These are phyloP conservation scores for Alternaria panax DNA, from an alignment of 2,329 filamentous ascomycete genomes.

Conservation along the genomic window DNA sequence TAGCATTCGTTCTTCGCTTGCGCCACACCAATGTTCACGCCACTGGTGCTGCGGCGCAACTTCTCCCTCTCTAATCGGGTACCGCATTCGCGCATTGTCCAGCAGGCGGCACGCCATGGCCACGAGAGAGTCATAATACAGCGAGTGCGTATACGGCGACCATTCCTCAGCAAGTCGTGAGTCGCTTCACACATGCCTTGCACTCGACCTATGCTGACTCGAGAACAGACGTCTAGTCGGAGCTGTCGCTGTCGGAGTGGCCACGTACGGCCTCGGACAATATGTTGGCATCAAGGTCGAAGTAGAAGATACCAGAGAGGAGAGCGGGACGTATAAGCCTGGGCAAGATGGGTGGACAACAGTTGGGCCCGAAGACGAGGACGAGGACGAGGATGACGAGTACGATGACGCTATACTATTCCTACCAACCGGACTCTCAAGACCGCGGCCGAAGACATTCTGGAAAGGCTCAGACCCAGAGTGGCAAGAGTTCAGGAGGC, in stretches of 20 bases:
- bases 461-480: conserved; percentile 62
- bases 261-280: conserved; percentile 28
- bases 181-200: conserved; percentile 18
- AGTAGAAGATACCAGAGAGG: conserved; percentile 29
- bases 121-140: conserved; percentile 44
- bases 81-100: conserved; percentile 33
- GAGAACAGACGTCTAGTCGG: conserved; percentile 36
- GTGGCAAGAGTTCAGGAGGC: conserved; percentile 59
- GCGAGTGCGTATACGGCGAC: conserved; percentile 52
- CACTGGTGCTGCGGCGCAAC: conserved; percentile 47
- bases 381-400: conserved; percentile 42
- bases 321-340: conserved; percentile 7
- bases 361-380: conserved; percentile 31
- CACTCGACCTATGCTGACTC: conserved; percentile 13
- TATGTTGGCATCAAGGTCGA: conserved; percentile 36
- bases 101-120: conserved; percentile 40
- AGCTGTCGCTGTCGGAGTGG: conserved; percentile 24
- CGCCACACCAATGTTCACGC: conserved; percentile 47
- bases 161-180: conserved; percentile 47
- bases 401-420: conserved; percentile 51
- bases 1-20: conserved; percentile 22
- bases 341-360: conserved; percentile 23
- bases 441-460: conserved; percentile 48
- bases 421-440: conserved; percentile 58
- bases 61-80: conserved; percentile 45